These are phyloP conservation scores for Pyrenophora teres DNA, from an alignment of 2,329 filamentous ascomycete genomes.

Conservation along the genomic window DNA sequence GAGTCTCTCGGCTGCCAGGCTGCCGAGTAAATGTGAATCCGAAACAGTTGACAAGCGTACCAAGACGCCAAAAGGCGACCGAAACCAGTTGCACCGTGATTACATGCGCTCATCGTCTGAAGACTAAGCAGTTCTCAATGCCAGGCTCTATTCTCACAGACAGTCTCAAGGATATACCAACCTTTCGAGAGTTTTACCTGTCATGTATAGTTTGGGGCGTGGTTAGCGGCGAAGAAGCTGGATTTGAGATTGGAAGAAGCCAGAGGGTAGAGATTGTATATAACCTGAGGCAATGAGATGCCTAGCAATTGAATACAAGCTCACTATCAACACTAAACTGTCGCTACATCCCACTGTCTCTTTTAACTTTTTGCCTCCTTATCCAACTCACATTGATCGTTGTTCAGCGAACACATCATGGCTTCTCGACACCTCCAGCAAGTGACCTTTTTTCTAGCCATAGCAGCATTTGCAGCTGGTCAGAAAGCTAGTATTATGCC, in stretches of 20 bases:
- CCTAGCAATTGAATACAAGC: neutral
- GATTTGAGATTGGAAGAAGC: conserved; percentile 16
- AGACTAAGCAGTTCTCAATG: conserved; percentile 4
- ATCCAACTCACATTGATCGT: neutral
- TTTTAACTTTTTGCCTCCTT: neutral
- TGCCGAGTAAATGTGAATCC: conserved; percentile 34
- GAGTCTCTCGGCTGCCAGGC: conserved; percentile 21
- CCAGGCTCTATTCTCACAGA: conserved; percentile 13
- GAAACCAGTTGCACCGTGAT: conserved; percentile 6
- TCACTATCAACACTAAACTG: neutral
- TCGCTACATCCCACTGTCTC: neutral
- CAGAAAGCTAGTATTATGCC: conserved; percentile 23
- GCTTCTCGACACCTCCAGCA: conserved; percentile 12
- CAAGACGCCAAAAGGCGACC: conserved; percentile 11
- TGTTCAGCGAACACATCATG: conserved; percentile 15
- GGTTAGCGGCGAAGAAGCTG: conserved; percentile 12
- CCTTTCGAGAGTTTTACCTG: conserved; percentile 11
- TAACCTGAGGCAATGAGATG: conserved; percentile 17
- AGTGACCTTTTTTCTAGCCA: neutral
- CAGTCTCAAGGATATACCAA: conserved; percentile 3
- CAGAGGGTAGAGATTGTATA: conserved; percentile 17
- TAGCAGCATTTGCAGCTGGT: conserved; percentile 9
- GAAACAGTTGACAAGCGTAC: conserved; percentile 26
- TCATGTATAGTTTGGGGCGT: conserved; percentile 20
- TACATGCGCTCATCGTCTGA: conserved; percentile 25